These are phyloP conservation scores for Plectosphaerella plurivora DNA, from an alignment of 2,329 filamentous ascomycete species.

Conservation along the genomic window DNA sequence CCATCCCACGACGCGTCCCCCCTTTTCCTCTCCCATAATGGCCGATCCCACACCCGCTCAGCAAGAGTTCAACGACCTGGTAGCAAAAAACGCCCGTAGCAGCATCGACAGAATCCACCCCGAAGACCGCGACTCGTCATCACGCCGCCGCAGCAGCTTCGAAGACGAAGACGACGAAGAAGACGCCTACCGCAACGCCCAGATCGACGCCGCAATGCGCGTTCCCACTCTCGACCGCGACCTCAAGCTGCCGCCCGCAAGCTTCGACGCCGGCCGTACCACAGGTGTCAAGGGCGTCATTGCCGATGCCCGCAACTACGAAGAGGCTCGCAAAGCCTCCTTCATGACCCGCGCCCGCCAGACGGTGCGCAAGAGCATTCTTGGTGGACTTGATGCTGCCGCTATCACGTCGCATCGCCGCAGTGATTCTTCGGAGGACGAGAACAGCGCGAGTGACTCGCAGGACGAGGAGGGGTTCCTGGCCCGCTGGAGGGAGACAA, in stretches of 20 bases:
- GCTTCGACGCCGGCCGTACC: constrained; percentile 63
- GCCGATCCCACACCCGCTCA: constrained; percentile 54
- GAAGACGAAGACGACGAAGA: constrained; percentile 47
- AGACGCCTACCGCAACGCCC: constrained; percentile 44
- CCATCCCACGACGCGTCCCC: constrained; percentile 4
- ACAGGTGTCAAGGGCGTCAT: constrained; percentile 87
- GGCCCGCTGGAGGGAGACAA: constrained; percentile 75
- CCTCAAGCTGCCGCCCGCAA: constrained; percentile 57
- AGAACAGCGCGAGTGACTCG: constrained; percentile 41
- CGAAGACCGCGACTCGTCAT: constrained; percentile 50
- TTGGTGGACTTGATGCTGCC: constrained; percentile 35
- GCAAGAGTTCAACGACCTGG: constrained; percentile 62
- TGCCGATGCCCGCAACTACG: constrained; percentile 74
- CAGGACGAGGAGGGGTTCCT: constrained; percentile 78
- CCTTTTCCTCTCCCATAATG: constrained; percentile 36
- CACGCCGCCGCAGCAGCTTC: constrained; percentile 25
- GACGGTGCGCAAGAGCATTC: constrained; percentile 48
- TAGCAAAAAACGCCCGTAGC: constrained; percentile 50
- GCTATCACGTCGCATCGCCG: constrained; percentile 18
- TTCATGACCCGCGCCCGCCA: constrained; percentile 48
- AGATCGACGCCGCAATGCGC: constrained; percentile 62
- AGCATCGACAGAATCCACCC: constrained; percentile 44
- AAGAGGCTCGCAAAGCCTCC: constrained; percentile 57
- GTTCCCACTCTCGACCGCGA: constrained; percentile 53
- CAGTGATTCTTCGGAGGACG: constrained; percentile 43